Evolutionary conservation across 371 early-diverging fungal genomes (phyloP).

Genomic region (Mortierella sp.): DNA sequence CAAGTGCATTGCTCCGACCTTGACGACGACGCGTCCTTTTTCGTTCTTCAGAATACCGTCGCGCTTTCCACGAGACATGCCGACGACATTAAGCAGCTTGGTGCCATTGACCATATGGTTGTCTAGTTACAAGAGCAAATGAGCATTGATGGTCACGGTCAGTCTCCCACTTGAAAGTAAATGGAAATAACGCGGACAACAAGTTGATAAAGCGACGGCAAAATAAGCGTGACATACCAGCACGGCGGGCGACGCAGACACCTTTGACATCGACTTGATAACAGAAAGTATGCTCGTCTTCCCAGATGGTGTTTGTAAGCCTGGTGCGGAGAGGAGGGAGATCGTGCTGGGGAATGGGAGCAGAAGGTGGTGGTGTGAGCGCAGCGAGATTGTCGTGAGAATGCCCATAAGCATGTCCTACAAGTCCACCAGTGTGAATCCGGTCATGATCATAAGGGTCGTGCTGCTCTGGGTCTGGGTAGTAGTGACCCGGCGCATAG

Average conservation of each 20-base stretch:
- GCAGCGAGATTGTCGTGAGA: constrained; percentile 45
- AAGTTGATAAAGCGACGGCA: constrained; percentile 8
- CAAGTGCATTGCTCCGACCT: constrained; percentile 90
- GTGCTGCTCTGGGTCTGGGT: constrained; percentile 45
- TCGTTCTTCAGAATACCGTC: constrained; percentile 92
- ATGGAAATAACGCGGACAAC: background rate
- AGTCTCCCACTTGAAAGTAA: background rate
- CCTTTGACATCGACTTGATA: constrained; percentile 86
- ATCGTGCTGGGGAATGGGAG: constrained; percentile 64
- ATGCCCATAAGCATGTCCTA: constrained; percentile 48
- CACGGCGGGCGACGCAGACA: constrained; percentile 84
- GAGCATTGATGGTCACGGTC: background rate
- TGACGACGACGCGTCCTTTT: constrained; percentile 87
- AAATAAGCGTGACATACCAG: constrained; percentile 62
- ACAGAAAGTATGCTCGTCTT: constrained; percentile 84
- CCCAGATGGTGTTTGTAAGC: constrained; percentile 86
- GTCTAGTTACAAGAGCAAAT: constrained; percentile 54
- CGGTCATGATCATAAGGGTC: constrained; percentile 50
- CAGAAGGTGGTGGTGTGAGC: constrained; percentile 60
- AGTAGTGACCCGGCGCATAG: constrained; percentile 39
- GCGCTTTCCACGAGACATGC: constrained; percentile 91
- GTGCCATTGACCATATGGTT: constrained; percentile 91
- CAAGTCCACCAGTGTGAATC: constrained; percentile 52
- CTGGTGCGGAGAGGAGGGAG: constrained; percentile 51
- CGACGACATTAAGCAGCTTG: constrained; percentile 87